phyloP scores from a whole-genome alignment of 208 protist genomes.

The Trypanosoma boissoni region DNA sequence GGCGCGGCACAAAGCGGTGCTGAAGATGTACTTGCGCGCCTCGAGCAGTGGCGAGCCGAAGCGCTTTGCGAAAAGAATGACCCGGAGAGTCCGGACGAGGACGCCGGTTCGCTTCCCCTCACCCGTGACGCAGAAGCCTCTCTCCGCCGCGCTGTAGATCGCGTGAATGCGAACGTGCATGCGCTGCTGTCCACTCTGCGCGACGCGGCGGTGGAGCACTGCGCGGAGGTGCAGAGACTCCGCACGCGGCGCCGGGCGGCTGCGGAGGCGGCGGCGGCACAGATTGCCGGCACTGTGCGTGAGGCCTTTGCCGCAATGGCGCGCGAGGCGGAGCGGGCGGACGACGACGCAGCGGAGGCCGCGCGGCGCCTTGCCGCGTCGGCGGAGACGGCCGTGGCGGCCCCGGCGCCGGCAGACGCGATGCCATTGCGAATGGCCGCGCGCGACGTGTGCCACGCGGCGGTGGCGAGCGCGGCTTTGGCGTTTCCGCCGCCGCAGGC shows the following conservation, averaged over 20 bases:
- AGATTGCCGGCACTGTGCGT: no score
- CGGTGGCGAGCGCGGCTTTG: slow-evolving; percentile 22
- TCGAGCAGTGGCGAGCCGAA: slow-evolving; percentile 47
- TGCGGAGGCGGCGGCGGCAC: no score
- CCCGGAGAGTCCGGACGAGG: slow-evolving; percentile 14
- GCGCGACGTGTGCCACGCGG: neutral
- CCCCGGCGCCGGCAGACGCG: neutral
- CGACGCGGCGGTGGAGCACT: slow-evolving; percentile 7
- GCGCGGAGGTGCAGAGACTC: neutral
- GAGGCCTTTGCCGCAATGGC: no score
- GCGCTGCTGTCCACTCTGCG: slow-evolving; percentile 11
- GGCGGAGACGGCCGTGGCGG: neutral
- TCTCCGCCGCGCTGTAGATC: neutral
- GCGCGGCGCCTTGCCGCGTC: neutral
- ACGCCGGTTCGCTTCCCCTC: slow-evolving; percentile 21
- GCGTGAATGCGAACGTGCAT: neutral
- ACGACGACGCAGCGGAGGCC: neutral
- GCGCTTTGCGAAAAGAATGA: slow-evolving; percentile 33
- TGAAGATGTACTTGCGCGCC: slow-evolving; percentile 28
- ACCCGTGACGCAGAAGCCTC: neutral
- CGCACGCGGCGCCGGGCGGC: slow-evolving; percentile 16
- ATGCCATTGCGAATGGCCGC: neutral
- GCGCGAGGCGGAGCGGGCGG: slow-evolving; percentile 5
- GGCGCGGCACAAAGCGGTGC: slow-evolving; percentile 31
- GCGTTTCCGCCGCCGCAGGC: slow-evolving; percentile 42